Percentiles rank a stretch among this genome's conserved stretches.
Evolutionary conservation across 257 asterid species (phyloP).

Genomic region (Ocimum tenuiflorum): DNA sequence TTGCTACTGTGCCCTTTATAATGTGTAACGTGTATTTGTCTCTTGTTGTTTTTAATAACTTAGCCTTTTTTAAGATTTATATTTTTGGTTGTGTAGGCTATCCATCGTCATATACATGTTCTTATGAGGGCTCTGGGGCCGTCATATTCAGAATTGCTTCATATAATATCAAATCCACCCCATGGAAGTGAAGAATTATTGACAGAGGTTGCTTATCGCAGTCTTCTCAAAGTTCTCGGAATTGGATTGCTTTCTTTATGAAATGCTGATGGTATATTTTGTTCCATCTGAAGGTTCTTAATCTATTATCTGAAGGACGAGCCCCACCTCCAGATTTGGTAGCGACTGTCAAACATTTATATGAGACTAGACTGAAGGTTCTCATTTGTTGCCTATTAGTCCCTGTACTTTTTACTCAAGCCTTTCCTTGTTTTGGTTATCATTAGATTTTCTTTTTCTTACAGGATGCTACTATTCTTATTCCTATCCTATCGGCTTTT

Average conservation of each 20-base stretch:
- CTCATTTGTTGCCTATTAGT: not conserved
- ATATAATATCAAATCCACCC: conserved; percentile 81
- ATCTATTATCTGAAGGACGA: conserved; percentile 71
- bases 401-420: conserved; percentile 7
- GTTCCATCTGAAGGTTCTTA: conserved; percentile 56
- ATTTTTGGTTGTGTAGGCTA: conserved; percentile 49
- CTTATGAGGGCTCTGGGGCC: conserved; percentile 69
- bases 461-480: conserved; percentile 95
- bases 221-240: conserved; percentile 5
- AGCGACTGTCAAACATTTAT: conserved; percentile 66
- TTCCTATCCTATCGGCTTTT: conserved; percentile 81
- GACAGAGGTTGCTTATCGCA: conserved; percentile 51
- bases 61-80: conserved; percentile 10
- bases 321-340: conserved; percentile 74
- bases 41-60: not conserved
- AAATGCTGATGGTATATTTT: conserved; percentile 13
- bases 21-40: not conserved
- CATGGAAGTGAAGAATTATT: conserved; percentile 82
- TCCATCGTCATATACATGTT: conserved; percentile 80
- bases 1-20: not conserved
- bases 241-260: conserved; percentile 18
- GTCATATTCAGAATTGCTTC: conserved; percentile 65
- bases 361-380: conserved; percentile 86
- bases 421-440: conserved; percentile 18
- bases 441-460: conserved; percentile 24